Base-by-base conservation (phyloP, 345 rosid species). In the Eucalyptus regnans region DNA sequence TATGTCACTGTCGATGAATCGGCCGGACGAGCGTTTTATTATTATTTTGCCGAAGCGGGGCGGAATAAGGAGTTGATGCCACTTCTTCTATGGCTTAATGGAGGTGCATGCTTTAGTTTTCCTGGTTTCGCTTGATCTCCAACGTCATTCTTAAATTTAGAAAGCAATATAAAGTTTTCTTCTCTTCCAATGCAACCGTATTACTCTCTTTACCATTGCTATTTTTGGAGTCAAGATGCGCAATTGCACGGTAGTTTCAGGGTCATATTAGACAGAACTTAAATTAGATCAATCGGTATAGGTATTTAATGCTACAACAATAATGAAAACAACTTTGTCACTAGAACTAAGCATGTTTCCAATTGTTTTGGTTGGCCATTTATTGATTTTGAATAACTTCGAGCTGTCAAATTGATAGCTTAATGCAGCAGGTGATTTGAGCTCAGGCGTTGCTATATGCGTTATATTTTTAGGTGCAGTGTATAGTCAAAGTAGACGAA, bases 1-100 rank as follows among this genome's bases (percentile, higher is more conserved):
- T 86, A 87, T n/a, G 87, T 89, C 37, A 89, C 90, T 6, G 83
- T 87, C 2, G 60, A 62, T 31, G 58, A 79, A 43, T 27, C 7
- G 4, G 76, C 88, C 17, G 86, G 88, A 20, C 88, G 90, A 7
- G 88, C 90, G 1, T 56, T 89, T 25, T 89, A 50, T 58, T 89
- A 89, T 41, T 89, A 89, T 80, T 87, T 89, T 23, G 89, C 50
- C 3, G 88, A 89, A 83, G 90, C 83, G 3, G n/a, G 3, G 8
- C 6, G 5, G 3, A 18, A 25, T 46, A 87, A 89, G 87, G 88
- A 79, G 54, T 52, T 50, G 58, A 14, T 87, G 88, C 90, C 90
- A 29, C 90, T 89, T n/a, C 86, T 89, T 44, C 60, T 89, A n/a
- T 89, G 90, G 90, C 88, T 89, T 48, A 89, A 89, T 8, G 90